Conservation (phyloP, 2,329 filamentous ascomycete genomes). For the Biscogniauxia mediterranea region DNA sequence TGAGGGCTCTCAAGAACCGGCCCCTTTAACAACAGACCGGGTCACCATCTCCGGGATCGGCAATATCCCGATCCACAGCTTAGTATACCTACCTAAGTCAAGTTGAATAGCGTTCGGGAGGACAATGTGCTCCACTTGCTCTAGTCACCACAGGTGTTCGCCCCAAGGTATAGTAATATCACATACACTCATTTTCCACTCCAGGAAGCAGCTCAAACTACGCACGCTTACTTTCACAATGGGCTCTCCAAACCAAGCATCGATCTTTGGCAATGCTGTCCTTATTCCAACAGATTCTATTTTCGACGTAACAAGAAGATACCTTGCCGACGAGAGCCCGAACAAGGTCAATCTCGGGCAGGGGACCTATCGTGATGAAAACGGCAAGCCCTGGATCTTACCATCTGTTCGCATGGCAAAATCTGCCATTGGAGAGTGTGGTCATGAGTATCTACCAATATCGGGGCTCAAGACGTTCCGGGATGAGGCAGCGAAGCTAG, state of each 20-base stretch:
- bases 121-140: too few relatives aligned
- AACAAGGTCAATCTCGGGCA: conserved; percentile 40
- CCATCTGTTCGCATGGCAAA: conserved; percentile 35
- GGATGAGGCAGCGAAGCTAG: conserved; percentile 32
- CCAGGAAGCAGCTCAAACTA: too few relatives aligned
- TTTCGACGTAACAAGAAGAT: conserved; percentile 36
- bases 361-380: conserved; percentile 39
- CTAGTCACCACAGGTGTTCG: too few relatives aligned
- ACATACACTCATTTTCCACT: too few relatives aligned
- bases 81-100: too few relatives aligned
- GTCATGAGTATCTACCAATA: conserved; percentile 40
- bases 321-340: conserved; percentile 28
- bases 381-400: conserved; percentile 38
- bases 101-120: too few relatives aligned
- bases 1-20: too few relatives aligned
- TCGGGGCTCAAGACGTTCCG: conserved; percentile 33
- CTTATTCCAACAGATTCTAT: conserved; percentile 33
- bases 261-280: conserved; percentile 23
- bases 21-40: too few relatives aligned
- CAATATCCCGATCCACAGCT: too few relatives aligned
- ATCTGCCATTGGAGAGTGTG: conserved; percentile 17
- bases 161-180: too few relatives aligned
- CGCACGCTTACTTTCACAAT: too few relatives aligned
- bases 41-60: too few relatives aligned
- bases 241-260: background rate